Evolutionary conservation across 2,329 filamentous ascomycete species (phyloP).

Genomic region (Nigrospora oryzae): DNA sequence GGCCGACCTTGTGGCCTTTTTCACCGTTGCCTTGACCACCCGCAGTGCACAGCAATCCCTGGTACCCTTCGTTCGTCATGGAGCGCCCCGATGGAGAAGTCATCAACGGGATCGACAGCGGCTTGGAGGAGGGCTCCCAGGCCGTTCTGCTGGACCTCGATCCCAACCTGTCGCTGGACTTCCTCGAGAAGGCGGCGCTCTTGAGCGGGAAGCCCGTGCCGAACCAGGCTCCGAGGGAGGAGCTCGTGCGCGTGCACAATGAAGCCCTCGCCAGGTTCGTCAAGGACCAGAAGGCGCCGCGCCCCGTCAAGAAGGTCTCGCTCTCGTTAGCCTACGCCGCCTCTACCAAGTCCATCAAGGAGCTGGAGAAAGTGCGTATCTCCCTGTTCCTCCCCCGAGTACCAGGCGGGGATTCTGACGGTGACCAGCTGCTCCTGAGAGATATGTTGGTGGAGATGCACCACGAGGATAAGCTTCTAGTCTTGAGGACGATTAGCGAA

Average conservation of each 20-base stretch:
- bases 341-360: constrained; percentile 5
- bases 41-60: too few species aligned
- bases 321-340: constrained; percentile 13
- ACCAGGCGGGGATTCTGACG: not conserved
- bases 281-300: constrained; percentile 6
- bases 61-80: not conserved
- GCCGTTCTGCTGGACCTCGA: constrained; percentile 9
- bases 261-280: constrained; percentile 8
- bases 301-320: constrained; percentile 14
- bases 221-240: constrained; percentile 3
- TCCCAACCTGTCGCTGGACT: constrained; percentile 11
- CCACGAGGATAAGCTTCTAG: constrained; percentile 21
- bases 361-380: constrained; percentile 5
- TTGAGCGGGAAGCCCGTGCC: constrained; percentile 11
- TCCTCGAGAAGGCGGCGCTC: constrained; percentile 10
- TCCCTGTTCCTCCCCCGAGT: not conserved
- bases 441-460: constrained; percentile 22
- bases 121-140: not conserved
- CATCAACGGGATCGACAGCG: not conserved
- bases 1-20: too few species aligned
- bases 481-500: constrained; percentile 20
- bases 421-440: constrained; percentile 16
- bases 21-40: too few species aligned
- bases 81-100: not conserved
- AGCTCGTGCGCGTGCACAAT: constrained; percentile 10